Evolutionary conservation across 305 asterid genomes (phyloP), one percentile per base, ranked within the genome.

Genomic region (Solanum chacoense): DNA sequence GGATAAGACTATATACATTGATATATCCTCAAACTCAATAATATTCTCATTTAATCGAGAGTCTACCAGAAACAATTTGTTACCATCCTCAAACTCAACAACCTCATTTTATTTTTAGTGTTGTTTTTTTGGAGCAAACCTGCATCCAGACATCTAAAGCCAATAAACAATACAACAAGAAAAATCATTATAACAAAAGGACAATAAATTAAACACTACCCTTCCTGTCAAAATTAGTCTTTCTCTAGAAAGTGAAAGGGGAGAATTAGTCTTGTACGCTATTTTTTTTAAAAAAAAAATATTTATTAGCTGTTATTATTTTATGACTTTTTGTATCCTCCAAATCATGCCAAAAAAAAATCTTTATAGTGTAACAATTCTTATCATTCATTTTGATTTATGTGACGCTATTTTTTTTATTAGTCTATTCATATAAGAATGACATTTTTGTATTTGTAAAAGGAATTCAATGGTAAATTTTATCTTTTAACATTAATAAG

Each of bases 1-100:
- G 5, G 0, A 0, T 59, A 59, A 59, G 11, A 59, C 2, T 20
- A 1, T 20, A 20, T 59, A 20, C 6, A 22, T 55, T 20, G 5
- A 0, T 20, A 59, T 20, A 59, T 59, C 1, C 0, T 59, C 1
- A 20, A 59, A 59, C 2, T 59, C 69, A 8, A 59, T 8, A 59
- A 59, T 0, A 7, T 55, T 59, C 26, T 59, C 26, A 0, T 59
- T 59, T 59, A 20, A 8, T 0, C 0, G 6, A 59, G 11, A 20
- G 2, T 59, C 0, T 0, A 1, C 0, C 12, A 2, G 0, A 20
- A 3, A 59, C 6, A 59, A 59, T 20, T 59, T 20, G 69, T 20
- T 59, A 59, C 26, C 0, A 59, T 20, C 69, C 26, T 59, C 26
- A 59, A 59, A 59, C 73, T 67, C 31, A 67, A 24, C 31, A 10